Conservation (phyloP, 148 eudicot species). For the Nyssa sinensis region DNA sequence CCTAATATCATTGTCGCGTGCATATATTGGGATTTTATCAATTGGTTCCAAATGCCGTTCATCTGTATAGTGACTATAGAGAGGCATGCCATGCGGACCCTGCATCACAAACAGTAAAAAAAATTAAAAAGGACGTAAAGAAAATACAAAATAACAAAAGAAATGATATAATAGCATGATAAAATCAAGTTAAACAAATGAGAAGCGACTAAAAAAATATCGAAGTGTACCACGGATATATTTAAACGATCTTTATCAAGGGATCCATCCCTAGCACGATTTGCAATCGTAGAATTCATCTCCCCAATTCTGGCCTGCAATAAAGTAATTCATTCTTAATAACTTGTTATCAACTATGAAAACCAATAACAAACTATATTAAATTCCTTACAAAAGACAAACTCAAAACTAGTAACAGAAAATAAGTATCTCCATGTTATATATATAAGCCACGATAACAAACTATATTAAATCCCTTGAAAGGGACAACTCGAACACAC, state of each 20-base stretch:
- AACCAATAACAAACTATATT: background rate
- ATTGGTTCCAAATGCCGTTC: slow-evolving; percentile 28
- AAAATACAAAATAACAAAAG: slow-evolving; percentile 1
- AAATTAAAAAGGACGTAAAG: background rate
- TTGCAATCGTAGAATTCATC: slow-evolving; percentile 40
- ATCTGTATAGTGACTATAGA: slow-evolving; percentile 25
- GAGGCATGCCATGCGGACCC: slow-evolving; percentile 40
- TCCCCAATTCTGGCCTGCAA: slow-evolving; percentile 55
- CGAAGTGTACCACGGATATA: slow-evolving; percentile 32
- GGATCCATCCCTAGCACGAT: slow-evolving; percentile 33
- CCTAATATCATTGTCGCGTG: slow-evolving; percentile 28
- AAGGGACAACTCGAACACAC: background rate
- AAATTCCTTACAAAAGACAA: background rate
- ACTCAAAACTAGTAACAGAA: background rate
- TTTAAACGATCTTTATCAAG: slow-evolving; percentile 36
- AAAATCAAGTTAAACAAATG: background rate
- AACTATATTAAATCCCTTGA: background rate
- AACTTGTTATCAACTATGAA: background rate
- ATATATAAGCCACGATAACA: background rate
- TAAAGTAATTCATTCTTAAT: slow-evolving; percentile 5
- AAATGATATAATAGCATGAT: background rate
- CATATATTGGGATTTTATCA: slow-evolving; percentile 28
- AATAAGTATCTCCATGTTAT: background rate
- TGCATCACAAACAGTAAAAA: slow-evolving; percentile 26
- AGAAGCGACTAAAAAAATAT: background rate